A percentile compares a stretch with the other conserved stretches of the same genome.
phyloP scores from a whole-genome alignment of 2,329 filamentous ascomycete genomes.

The Colletotrichum endophyticum region DNA sequence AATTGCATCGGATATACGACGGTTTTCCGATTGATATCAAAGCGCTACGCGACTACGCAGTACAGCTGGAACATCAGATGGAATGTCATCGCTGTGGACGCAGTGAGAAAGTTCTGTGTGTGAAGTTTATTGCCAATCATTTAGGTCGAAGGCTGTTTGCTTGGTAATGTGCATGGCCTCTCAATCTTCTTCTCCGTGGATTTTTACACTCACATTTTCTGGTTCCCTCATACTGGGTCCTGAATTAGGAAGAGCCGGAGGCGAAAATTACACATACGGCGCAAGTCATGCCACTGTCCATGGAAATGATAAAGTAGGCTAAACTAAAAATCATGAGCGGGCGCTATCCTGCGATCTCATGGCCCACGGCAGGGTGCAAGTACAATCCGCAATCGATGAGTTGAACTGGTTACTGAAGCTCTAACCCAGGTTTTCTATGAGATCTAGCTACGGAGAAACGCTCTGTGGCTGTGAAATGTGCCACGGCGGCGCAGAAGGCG shows the following conservation, averaged over 20 bases:
- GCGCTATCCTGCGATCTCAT: neutral
- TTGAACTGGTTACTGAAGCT: neutral
- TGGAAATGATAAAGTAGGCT: rapidly evolving
- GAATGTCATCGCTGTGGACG: neutral
- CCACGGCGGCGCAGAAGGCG: neutral
- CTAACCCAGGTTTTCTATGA: neutral
- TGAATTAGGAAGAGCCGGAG: neutral
- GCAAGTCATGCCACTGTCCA: neutral
- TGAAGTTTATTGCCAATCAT: neutral
- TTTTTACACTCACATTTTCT: neutral
- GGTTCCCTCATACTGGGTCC: neutral
- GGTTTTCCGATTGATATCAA: neutral
- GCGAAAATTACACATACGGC: neutral
- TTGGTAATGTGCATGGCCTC: neutral
- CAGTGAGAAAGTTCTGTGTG: neutral
- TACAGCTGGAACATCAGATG: neutral
- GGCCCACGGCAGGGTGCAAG: neutral
- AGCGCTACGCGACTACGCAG: neutral
- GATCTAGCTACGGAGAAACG: neutral
- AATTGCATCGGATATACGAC: neutral
- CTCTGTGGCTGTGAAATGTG: neutral
- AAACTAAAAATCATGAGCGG: rapidly evolving
- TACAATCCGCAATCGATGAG: neutral
- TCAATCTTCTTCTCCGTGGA: neutral
- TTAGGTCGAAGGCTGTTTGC: neutral